phyloP scores from a whole-genome alignment of 2,329 filamentous ascomycete genomes.

The Aspergillus ruber region DNA sequence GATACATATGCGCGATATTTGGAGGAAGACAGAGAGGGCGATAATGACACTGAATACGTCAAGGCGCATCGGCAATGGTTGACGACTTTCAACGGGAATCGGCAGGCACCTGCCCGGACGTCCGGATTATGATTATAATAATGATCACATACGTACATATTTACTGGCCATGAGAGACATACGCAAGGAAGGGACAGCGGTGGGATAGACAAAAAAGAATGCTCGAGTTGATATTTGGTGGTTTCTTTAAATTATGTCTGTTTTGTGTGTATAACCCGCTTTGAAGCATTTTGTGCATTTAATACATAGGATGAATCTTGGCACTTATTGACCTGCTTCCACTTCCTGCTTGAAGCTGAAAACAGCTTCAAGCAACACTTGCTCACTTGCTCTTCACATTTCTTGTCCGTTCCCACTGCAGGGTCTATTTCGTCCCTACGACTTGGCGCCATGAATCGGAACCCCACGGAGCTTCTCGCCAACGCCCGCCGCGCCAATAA shows the following conservation, averaged over 20 bases:
- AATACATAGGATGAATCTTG: not conserved
- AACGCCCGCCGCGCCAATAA: conserved; percentile 6
- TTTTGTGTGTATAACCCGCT: not conserved
- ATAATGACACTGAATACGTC: conserved; percentile 21
- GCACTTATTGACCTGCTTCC: not conserved
- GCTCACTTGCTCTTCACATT: no score
- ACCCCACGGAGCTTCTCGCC: not conserved
- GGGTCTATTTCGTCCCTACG: no score
- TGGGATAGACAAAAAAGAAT: not conserved
- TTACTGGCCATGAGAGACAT: not conserved
- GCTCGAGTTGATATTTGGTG: not conserved
- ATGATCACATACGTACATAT: not conserved
- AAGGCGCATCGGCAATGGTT: conserved; percentile 29
- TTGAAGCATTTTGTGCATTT: not conserved
- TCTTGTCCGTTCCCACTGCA: no score
- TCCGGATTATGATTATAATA: not conserved
- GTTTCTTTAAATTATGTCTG: not conserved
- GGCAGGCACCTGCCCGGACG: not conserved
- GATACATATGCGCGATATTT: conserved; percentile 49
- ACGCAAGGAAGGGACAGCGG: not conserved
- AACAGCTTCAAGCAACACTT: no score
- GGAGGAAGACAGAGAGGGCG: conserved; percentile 27
- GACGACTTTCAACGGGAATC: conserved; percentile 18
- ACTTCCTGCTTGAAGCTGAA: not conserved
- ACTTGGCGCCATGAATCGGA: not conserved